These are phyloP conservation scores for Coemansia aciculifera DNA, from an alignment of 192 early-diverging fungal species.

Conservation along the genomic window DNA sequence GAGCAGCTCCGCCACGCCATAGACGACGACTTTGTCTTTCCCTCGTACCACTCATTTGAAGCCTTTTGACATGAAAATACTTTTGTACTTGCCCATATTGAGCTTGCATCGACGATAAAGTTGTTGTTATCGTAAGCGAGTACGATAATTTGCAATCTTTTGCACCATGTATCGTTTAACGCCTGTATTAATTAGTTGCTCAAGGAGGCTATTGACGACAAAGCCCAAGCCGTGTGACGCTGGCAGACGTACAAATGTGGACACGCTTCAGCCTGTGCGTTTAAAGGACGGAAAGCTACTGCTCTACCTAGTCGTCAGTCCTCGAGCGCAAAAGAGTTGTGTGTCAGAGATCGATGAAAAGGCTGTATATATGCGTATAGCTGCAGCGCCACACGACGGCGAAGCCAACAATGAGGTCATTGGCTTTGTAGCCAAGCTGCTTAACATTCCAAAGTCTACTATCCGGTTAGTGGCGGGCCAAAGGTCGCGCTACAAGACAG, in stretches of 20 bases:
- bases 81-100: neutral
- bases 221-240: neutral
- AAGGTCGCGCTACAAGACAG: conserved; percentile 13
- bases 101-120: neutral
- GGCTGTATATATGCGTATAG: conserved; percentile 21
- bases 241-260: neutral
- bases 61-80: neutral
- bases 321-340: conserved; percentile 10
- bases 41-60: conserved; percentile 69
- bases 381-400: conserved; percentile 33
- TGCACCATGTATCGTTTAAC: neutral
- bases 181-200: neutral
- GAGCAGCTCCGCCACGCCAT: conserved; percentile 74
- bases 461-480: conserved; percentile 16
- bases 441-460: conserved; percentile 13
- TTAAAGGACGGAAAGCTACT: neutral
- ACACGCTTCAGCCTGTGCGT: conserved; percentile 4
- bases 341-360: conserved; percentile 11
- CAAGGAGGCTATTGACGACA: neutral
- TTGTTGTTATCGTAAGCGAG: neutral
- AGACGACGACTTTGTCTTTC: conserved; percentile 78
- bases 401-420: conserved; percentile 35
- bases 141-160: neutral
- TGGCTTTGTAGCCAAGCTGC: conserved; percentile 23
- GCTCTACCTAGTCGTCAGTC: conserved; percentile 11